Base-by-base conservation (phyloP, 352 stramenopile genomes). In the Blastocystis sp. region DNA sequence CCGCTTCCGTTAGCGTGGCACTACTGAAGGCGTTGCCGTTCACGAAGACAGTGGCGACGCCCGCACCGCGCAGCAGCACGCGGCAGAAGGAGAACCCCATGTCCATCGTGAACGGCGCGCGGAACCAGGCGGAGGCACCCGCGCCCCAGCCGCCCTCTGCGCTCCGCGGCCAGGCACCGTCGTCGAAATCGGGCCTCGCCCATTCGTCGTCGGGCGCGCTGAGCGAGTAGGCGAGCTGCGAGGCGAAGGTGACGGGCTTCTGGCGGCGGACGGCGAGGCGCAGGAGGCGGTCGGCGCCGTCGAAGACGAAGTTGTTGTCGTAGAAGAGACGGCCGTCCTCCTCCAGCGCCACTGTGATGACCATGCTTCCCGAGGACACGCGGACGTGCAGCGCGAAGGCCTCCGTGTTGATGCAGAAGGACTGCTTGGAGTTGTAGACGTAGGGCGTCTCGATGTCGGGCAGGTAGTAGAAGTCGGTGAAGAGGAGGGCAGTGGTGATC, bases 281-380 rank as follows among this genome's bases (percentile, higher is more conserved):
- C 5, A 56, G 5, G 48, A 17, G 14, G 48, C 5, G 14, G 48
- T 7, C 5, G 5, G 48, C 48, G 48, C 14, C 48, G 48, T 56
- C 5, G 48, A 56, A 56, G 48, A 56, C 14, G 48, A 17, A 56
- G 48, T 14, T 14, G 48, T 56, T 14, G 65, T 21, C 17, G 45
- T 28, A 38, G 70, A n/a, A 62, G 70, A 40, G 45, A 14, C 14
- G 14, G 19, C 70, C 9, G 41, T 23, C 82, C 41, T 66, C 21
- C 79, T 94, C 28, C 28, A 34, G 28, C 28, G 28, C 28, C 28
- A 34, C 28, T 34, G 28, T 34, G 28, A 34, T 34, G 28, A 34
- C 28, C 28, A 34, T 34, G 28, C 28, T 34, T 34, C 28, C 28
- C 28, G 28, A 34, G 28, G 28, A 34, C 28, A 34, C 28, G 28